Conservation (phyloP, 129 eudicot species). For the Artemisia tridentata region DNA sequence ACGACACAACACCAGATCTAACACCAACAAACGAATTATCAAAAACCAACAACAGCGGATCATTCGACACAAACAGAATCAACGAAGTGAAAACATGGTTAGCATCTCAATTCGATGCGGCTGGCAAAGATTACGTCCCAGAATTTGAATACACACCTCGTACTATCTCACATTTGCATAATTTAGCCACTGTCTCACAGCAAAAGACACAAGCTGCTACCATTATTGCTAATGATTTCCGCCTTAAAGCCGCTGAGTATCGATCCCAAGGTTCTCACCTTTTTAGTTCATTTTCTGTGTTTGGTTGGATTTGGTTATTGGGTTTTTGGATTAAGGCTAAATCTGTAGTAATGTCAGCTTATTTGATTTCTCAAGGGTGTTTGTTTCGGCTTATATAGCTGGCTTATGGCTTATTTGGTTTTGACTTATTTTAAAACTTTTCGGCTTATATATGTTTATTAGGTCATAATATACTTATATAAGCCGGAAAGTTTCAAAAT, state of each 20-base stretch:
- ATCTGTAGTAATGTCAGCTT: too few species aligned
- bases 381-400: too few species aligned
- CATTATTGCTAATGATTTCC: conserved; percentile 84
- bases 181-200: conserved; percentile 70
- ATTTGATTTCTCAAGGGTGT: too few species aligned
- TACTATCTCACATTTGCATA: conserved; percentile 67
- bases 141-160: conserved; percentile 89
- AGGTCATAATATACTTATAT: too few species aligned
- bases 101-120: conserved; percentile 73
- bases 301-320: not conserved
- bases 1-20: conserved; percentile 49
- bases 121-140: conserved; percentile 80
- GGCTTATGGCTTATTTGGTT: too few species aligned
- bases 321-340: too few species aligned
- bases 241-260: conserved; percentile 80
- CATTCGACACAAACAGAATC: conserved; percentile 62
- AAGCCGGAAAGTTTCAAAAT: too few species aligned
- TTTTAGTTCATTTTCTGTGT: not conserved
- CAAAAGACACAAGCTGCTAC: conserved; percentile 91
- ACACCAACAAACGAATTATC: conserved; percentile 34
- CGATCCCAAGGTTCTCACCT: conserved; percentile 71
- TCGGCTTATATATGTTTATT: too few species aligned
- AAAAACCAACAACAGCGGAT: conserved; percentile 33
- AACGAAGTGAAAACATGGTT: conserved; percentile 88
- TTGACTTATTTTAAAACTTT: too few species aligned